phyloP scores from a whole-genome alignment of 805 yeast species.

The Suhomyces tanzawaensis region DNA sequence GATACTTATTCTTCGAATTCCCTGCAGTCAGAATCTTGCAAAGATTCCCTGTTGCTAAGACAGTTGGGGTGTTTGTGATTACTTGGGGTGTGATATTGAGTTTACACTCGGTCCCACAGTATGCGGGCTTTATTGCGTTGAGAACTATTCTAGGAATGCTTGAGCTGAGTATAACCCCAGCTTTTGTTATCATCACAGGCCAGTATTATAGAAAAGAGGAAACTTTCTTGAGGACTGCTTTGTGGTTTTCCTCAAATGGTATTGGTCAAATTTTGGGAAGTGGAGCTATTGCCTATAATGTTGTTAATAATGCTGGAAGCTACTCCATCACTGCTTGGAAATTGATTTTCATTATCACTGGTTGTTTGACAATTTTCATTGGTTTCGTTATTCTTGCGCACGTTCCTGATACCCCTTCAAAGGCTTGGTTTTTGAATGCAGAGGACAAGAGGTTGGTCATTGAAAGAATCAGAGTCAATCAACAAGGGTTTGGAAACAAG shows the following conservation, averaged over 20 bases:
- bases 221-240: conserved; percentile 31
- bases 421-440: conserved; percentile 23
- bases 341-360: conserved; percentile 58
- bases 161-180: conserved; percentile 40
- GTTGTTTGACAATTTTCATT: conserved; percentile 53
- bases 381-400: conserved; percentile 48
- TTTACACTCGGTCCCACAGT: conserved; percentile 50
- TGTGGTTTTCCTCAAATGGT: conserved; percentile 39
- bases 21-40: conserved; percentile 50
- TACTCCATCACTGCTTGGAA: conserved; percentile 57
- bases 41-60: conserved; percentile 54
- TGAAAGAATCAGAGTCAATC: conserved; percentile 47
- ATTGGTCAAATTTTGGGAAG: conserved; percentile 42
- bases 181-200: conserved; percentile 34
- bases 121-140: conserved; percentile 38
- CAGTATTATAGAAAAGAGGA: conserved; percentile 37
- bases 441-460: conserved; percentile 37
- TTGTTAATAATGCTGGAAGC: conserved; percentile 30
- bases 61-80: conserved; percentile 47
- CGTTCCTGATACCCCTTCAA: conserved; percentile 54
- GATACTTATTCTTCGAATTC: conserved; percentile 58
- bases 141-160: conserved; percentile 40
- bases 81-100: conserved; percentile 60
- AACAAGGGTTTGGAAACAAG: conserved; percentile 44
- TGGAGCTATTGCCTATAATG: conserved; percentile 49